These are phyloP conservation scores for Penicillium brevicompactum DNA, from an alignment of 2,329 filamentous ascomycete genomes.

Conservation along the genomic window DNA sequence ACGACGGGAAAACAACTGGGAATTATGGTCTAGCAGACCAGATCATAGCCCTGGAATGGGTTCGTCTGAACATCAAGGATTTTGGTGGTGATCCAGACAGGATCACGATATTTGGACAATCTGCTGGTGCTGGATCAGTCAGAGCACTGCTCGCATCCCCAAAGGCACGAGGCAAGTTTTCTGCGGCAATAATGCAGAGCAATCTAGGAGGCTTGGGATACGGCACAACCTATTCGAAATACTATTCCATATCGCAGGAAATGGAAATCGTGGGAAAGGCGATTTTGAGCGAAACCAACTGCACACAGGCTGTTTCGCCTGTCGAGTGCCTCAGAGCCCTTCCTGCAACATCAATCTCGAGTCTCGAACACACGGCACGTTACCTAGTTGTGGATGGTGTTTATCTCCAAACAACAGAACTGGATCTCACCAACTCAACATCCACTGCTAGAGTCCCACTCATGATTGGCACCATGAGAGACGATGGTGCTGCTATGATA, in stretches of 20 bases:
- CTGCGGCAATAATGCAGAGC: conserved; percentile 26
- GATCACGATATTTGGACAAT: conserved; percentile 52
- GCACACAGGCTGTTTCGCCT: conserved; percentile 48
- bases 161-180: conserved; percentile 19
- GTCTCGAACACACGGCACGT: conserved; percentile 13
- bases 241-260: conserved; percentile 59
- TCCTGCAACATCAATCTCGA: conserved; percentile 12
- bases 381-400: conserved; percentile 24
- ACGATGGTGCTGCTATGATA: conserved; percentile 49
- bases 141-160: conserved; percentile 50
- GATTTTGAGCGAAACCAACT: conserved; percentile 56
- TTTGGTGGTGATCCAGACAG: conserved; percentile 52
- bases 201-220: conserved; percentile 62
- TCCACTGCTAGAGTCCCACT: conserved; percentile 24
- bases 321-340: conserved; percentile 51
- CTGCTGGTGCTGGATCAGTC: conserved; percentile 59
- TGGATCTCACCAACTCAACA: conserved; percentile 13
- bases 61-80: conserved; percentile 46
- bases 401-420: conserved; percentile 17
- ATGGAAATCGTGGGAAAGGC: conserved; percentile 52
- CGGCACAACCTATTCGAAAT: conserved; percentile 60
- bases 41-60: conserved; percentile 53
- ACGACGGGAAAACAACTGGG: conserved; percentile 57
- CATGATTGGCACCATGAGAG: conserved; percentile 24
- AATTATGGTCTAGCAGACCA: conserved; percentile 59